Evolutionary conservation across 1,284 basidiomycete species (phyloP), one percentile per base, ranked within the genome.

Genomic region (Taiwanofungus camphoratus): DNA sequence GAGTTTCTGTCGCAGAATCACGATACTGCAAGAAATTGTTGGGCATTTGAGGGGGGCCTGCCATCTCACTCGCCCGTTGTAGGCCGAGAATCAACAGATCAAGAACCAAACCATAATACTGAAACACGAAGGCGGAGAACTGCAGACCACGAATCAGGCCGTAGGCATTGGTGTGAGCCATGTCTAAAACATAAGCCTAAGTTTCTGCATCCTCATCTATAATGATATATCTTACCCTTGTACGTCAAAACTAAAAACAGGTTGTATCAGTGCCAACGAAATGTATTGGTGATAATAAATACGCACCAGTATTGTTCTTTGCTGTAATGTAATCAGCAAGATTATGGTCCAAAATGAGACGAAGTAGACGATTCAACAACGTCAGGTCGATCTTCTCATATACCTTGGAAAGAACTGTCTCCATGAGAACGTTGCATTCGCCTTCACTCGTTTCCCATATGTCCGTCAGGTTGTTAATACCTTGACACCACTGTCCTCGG

Each of bases 341-440:
- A 63, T 98, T 98, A 71, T 97, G 94, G 59, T 98, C 93, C 53
- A 97, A 74, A 57, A 98, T 95, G 33, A 97, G 80, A 43, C 93
- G 88, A 29, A 97, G 73, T 3, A 98, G 76, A 58, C 92, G 87
- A 65, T 96, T 95, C 52, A 98, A 77, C 24, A 97, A 71, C 0
- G 94, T 98, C 53, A 97, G 64, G 63, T 98, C 94, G 52, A 98
- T 87, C 78, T 98, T 97, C 74, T 97, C 94, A 64, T 96, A 97
- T 19, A 95, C 92, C 66, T 95, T 91, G 22, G 89, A 92, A 21
- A 95, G 71, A 1, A 94, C 90, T 0, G 94, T 98, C 73, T 97
- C 92, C 90, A 98, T 95, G 71, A 98, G 77, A 29, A 97, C 94
- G 56, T 92, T 88, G 64, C 92, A 95, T 68, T 96, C 92, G 54